A percentile compares a stretch with the other conserved stretches of the same genome.
Evolutionary conservation across 805 yeast genomes (phyloP).

Genomic region (Tetrapisispora namnaoensis): DNA sequence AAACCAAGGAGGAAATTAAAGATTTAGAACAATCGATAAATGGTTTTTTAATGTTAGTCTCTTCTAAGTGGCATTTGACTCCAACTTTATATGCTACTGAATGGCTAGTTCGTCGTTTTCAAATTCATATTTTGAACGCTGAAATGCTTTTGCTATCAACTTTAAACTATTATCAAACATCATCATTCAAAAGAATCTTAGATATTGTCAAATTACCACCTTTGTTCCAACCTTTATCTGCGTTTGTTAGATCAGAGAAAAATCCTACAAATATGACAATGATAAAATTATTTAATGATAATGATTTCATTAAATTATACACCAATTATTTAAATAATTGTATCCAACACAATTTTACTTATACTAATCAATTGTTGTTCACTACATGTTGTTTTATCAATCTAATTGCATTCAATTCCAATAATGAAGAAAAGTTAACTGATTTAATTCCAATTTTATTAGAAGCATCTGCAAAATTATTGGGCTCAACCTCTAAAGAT

Average conservation of each 20-base stretch:
- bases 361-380: constrained; percentile 65
- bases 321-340: constrained; percentile 39
- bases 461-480: constrained; percentile 47
- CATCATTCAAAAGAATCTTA: constrained; percentile 66
- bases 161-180: constrained; percentile 69
- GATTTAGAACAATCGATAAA: constrained; percentile 66
- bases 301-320: constrained; percentile 57
- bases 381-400: constrained; percentile 61
- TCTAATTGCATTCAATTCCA: constrained; percentile 48
- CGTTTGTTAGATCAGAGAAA: constrained; percentile 54
- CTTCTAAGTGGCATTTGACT: constrained; percentile 66
- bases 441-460: constrained; percentile 46
- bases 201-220: constrained; percentile 73
- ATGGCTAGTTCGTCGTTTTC: constrained; percentile 90
- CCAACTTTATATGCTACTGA: constrained; percentile 79
- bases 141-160: constrained; percentile 63
- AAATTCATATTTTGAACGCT: constrained; percentile 70
- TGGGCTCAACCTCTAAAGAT: constrained; percentile 42
- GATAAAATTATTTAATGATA: constrained; percentile 63
- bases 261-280: constrained; percentile 60
- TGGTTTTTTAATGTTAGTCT: constrained; percentile 60
- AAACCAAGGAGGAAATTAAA: constrained; percentile 65
- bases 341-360: constrained; percentile 46
- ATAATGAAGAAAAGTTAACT: constrained; percentile 35
- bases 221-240: constrained; percentile 60